Base-by-base conservation (phyloP, 176 grass and related monocot genomes). In the Pontederia crassipes region DNA sequence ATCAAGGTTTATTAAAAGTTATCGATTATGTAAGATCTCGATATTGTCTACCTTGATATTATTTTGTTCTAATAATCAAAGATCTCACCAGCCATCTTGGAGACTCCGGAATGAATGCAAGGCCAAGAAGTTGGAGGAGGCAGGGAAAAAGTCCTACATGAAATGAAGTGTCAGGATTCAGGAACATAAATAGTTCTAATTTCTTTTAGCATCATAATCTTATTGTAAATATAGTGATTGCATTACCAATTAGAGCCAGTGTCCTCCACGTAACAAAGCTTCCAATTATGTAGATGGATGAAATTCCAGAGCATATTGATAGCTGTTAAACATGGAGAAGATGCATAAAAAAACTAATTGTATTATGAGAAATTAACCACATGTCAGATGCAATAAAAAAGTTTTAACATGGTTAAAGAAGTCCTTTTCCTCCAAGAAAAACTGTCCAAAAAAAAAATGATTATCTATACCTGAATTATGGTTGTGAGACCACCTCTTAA, bases 71-170 rank as follows among this genome's bases (percentile, higher is more conserved):
- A 53, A 50, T 67, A 48, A 45, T 46, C 0, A 4, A 56, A 49
- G 29, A 74, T 45, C 29, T 72, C 70, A 93, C 89, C 78, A 93
- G 68, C 80, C 89, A 93, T 88, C 89, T 93, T 17, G 84, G 84
- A 1, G 84, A 93, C 29, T 93, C 78, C 63, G 80, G 89, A 88
- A 93, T 79, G 65, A 93, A 88, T 49, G 78, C 29, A 64, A 88
- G 84, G 15, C 80, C 78, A 3, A 51, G 18, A 72, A 88, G 59
- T 26, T 88, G 67, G 55, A 78, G 27, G 46, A 79, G 27, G 70
- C 75, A 87, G 49, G 88, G 83, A 60, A 81, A 28, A 29, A 93
- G 64, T 73, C 78, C 89, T 88, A 51, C 54, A 84, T 9, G 57
- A 64, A 52, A 49, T 24, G 20, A 24, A 24, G 20, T 24, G 20